These are phyloP conservation scores for Cryptosporidium canis DNA, from an alignment of 169 alveolate species.

Conservation along the genomic window DNA sequence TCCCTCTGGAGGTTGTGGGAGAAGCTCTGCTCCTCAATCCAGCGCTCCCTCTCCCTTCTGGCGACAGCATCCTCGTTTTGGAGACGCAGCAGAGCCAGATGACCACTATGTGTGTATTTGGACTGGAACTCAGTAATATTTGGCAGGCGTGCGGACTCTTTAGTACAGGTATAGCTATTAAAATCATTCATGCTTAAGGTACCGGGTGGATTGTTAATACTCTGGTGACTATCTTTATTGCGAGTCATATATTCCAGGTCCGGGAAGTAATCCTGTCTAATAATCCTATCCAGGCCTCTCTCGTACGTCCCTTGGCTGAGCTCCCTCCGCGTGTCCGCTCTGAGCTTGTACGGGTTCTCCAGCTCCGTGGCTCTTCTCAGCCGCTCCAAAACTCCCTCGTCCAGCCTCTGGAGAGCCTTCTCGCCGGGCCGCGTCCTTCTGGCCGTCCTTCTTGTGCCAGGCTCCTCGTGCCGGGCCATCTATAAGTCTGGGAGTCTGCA, in stretches of 20 bases:
- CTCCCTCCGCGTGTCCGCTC: not conserved
- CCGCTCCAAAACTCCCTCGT: conserved; percentile 3
- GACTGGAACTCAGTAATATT: conserved; percentile 47
- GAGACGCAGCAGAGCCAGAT: conserved; percentile 3
- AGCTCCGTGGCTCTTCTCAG: conserved; percentile 26
- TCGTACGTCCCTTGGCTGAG: not conserved
- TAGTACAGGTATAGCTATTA: not conserved
- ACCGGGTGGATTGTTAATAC: conserved; percentile 36
- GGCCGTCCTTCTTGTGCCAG: not conserved
- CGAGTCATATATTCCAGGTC: conserved; percentile 41
- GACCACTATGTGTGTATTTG: not conserved
- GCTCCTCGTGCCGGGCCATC: not conserved
- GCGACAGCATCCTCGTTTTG: not conserved
- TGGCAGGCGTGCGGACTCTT: too few relatives aligned
- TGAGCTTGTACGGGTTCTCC: not conserved
- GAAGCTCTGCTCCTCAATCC: conserved; percentile 54
- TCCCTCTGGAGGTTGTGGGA: conserved; percentile 41
- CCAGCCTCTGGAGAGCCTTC: not conserved
- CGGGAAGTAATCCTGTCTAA: conserved; percentile 31
- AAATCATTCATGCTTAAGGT: conserved; percentile 16
- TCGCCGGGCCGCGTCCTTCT: not conserved
- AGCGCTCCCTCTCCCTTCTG: not conserved
- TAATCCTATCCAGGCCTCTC: not conserved
- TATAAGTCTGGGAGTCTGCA: not conserved
- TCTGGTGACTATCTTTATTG: not conserved